phyloP scores from a whole-genome alignment of 352 stramenopile species.

The Halophytophthora batemanensis region DNA sequence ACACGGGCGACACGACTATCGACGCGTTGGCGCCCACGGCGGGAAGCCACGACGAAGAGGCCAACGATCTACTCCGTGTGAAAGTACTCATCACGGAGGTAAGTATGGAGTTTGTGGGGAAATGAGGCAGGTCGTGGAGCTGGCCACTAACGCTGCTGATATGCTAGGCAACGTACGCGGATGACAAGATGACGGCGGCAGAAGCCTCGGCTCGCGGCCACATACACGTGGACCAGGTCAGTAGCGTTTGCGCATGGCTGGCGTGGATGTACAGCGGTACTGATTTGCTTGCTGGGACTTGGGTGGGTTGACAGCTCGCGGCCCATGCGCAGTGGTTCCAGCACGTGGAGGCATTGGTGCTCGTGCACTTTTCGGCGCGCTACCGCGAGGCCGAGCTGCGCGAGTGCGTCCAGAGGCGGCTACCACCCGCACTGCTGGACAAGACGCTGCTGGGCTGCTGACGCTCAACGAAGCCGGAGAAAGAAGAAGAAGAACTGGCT shows the following conservation, averaged over 20 bases:
- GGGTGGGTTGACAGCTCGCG: constrained; percentile 38
- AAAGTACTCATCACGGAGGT: constrained; percentile 83
- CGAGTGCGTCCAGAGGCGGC: constrained; percentile 25
- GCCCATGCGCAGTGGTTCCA: constrained; percentile 38
- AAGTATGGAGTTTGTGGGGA: neutral
- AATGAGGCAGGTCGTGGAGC: constrained; percentile 3
- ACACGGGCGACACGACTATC: constrained; percentile 79
- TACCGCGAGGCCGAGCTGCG: constrained; percentile 40
- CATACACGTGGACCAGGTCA: constrained; percentile 73
- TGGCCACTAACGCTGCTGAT: constrained; percentile 4
- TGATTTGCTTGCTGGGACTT: neutral
- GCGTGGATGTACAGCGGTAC: too few relatives aligned
- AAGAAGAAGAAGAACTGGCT: neutral
- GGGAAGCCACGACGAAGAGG: constrained; percentile 9
- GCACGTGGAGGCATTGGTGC: constrained; percentile 49
- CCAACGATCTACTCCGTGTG: constrained; percentile 52
- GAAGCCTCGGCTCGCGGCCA: constrained; percentile 60
- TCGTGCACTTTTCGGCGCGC: constrained; percentile 76
- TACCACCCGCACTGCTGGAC: constrained; percentile 32
- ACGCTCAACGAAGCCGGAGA: neutral
- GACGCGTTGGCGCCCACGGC: constrained; percentile 40
- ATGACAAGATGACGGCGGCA: constrained; percentile 36
- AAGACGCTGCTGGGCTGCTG: constrained; percentile 42
- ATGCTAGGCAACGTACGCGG: constrained; percentile 62
- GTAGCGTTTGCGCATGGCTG: neutral